These are phyloP conservation scores for Pilaira anomala DNA, from an alignment of 192 early-diverging fungal genomes.

Conservation along the genomic window DNA sequence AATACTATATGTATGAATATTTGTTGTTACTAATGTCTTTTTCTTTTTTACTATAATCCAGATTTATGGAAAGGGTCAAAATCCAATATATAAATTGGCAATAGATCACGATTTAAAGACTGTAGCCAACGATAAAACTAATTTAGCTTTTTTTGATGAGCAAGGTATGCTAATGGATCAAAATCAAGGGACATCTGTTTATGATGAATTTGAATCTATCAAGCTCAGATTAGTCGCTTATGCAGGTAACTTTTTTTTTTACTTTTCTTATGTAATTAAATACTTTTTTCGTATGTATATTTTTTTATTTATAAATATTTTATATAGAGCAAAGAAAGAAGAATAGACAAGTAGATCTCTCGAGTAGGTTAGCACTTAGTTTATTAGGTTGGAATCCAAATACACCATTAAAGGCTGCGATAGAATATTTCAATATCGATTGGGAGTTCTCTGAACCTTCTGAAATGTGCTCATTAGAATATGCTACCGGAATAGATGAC, in stretches of 20 bases:
- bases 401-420: conserved; percentile 26
- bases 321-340: conserved; percentile 26
- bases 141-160: conserved; percentile 28
- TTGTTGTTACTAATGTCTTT: no score
- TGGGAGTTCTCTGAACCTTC: conserved; percentile 36
- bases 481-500: conserved; percentile 29
- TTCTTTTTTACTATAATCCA: not conserved
- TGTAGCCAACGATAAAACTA: conserved; percentile 29
- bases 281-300: not conserved
- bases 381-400: conserved; percentile 33
- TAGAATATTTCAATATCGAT: conserved; percentile 38
- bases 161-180: conserved; percentile 6
- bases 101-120: conserved; percentile 30
- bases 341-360: conserved; percentile 30
- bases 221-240: conserved; percentile 12
- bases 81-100: conserved; percentile 39
- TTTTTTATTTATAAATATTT: no score
- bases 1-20: no score
- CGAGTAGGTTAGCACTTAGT: conserved; percentile 29
- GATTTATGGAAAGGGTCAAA: conserved; percentile 38
- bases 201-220: conserved; percentile 11
- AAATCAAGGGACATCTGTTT: conserved; percentile 6
- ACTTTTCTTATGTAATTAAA: no score
- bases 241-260: conserved; percentile 26
- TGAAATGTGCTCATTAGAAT: conserved; percentile 35